phyloP scores from a whole-genome alignment of 768 basidiomycete genomes.

The Suillus weaverae region DNA sequence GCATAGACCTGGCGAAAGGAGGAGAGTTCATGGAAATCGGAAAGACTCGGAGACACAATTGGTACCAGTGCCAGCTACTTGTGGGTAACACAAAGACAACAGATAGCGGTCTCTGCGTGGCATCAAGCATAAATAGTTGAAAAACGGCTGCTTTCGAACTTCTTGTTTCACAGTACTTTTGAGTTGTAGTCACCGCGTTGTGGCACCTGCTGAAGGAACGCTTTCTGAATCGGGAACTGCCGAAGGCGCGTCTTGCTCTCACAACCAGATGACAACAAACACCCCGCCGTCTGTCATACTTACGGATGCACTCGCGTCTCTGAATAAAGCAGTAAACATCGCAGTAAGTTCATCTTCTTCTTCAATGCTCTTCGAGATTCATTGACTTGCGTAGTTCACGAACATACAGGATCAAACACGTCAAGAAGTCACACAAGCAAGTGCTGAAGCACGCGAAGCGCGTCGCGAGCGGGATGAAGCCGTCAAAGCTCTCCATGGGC shows the following conservation, averaged over 20 bases:
- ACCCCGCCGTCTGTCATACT: constrained; percentile 36
- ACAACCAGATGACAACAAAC: constrained; percentile 27
- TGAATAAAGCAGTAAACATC: constrained; percentile 40
- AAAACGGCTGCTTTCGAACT: not conserved
- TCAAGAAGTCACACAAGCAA: constrained; percentile 50
- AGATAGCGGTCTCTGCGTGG: not conserved
- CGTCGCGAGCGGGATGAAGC: constrained; percentile 51
- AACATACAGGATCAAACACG: constrained; percentile 57
- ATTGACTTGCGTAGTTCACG: constrained; percentile 42
- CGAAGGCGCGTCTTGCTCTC: constrained; percentile 19
- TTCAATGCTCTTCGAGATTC: not conserved
- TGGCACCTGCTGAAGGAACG: not conserved
- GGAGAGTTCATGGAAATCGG: not conserved
- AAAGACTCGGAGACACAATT: not conserved
- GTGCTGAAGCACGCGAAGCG: constrained; percentile 47
- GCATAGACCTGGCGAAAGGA: no score
- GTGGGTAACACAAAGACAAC: not conserved
- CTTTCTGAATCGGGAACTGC: constrained; percentile 18
- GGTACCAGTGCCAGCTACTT: not conserved
- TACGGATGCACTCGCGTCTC: constrained; percentile 42
- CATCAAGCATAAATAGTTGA: not conserved
- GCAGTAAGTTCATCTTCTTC: constrained; percentile 34
- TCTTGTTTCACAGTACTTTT: not conserved
- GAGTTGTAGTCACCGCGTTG: not conserved
- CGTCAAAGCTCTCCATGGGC: constrained; percentile 44